A percentile compares a stretch with the other conserved stretches of the same genome.
Conservation (phyloP, 768 basidiomycete species). For the Tephrocybe sp. region DNA sequence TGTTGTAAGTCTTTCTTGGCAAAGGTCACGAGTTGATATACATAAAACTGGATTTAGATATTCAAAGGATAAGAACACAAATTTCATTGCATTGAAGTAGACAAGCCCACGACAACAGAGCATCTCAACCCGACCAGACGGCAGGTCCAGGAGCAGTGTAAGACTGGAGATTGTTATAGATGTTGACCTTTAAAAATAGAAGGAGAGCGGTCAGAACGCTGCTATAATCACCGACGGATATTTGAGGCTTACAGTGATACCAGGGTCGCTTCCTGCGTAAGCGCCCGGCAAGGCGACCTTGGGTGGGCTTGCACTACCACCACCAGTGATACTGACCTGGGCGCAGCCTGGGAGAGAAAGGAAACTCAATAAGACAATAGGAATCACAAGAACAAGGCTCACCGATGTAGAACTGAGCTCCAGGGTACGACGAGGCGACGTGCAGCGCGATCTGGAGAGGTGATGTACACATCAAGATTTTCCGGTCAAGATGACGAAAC, state of each 20-base stretch:
- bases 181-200: slow-evolving; percentile 36
- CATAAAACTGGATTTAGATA: too few species aligned
- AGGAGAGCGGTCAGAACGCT: not conserved
- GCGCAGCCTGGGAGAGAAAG: slow-evolving; percentile 37
- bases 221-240: not conserved
- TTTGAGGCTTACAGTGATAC: slow-evolving; percentile 39
- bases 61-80: too few species aligned
- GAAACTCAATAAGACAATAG: not conserved
- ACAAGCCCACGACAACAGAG: not conserved
- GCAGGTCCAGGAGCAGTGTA: slow-evolving; percentile 43
- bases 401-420: slow-evolving; percentile 52
- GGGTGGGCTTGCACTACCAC: slow-evolving; percentile 46
- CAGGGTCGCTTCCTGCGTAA: slow-evolving; percentile 47
- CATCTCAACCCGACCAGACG: slow-evolving; percentile 39
- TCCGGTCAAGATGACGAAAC: not conserved
- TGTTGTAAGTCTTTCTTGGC: not conserved
- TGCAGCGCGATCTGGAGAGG: slow-evolving; percentile 31
- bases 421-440: slow-evolving; percentile 43
- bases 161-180: slow-evolving; percentile 56
- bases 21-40: not conserved
- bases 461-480: not conserved
- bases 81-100: not conserved
- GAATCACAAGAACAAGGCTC: too few species aligned
- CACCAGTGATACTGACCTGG: slow-evolving; percentile 45
- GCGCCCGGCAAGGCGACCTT: slow-evolving; percentile 49